Evolutionary conservation across 2,329 filamentous ascomycete species (phyloP), one percentile per base, ranked within the genome.

Genomic region (Botryotinia narcissicola): DNA sequence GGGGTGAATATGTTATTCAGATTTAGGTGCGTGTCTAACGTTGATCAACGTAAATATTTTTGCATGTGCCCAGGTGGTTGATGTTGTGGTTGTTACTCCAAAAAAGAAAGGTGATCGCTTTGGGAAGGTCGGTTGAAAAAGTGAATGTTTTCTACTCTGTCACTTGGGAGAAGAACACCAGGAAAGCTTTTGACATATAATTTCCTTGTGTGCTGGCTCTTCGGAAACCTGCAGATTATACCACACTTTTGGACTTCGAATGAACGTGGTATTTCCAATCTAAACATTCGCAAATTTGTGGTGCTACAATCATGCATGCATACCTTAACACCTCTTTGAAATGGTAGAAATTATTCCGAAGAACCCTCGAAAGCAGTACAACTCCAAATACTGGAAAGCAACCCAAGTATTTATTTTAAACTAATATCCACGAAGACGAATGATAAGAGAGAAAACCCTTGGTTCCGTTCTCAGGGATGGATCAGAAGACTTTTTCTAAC

Each of bases 221-320:
- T 57, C 73, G 74, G 69, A 70, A 68, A 67, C 29, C 40, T 74
- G 74, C 69, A 75, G 72, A 46, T 48, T 44, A 69, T 74, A 22
- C 61, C 44, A 73, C 64, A 35, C 42, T 46, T 25, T 57, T 37
- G 29, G 29, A 48, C 42, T 69, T 69, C 40, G 32, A 37, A 51
- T 14, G 32, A 69, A 73, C 42, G 71, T 73, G 63, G 63, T 69
- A 42, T 48, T 54, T n/a, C n/a, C 40, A 42, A 57, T 57, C 42
- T 63, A 44, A 54, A 20, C n/a, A 46, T 60, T 46, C 60, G 71
- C 54, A 68, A 51, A 61, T 68, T 69, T 69, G 71, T 14, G 29
- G 40, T 72, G 44, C 64, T 29, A 69, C 29, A 29, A 61, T 69
- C 46, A 51, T 60, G 35, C 42, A 59, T 51, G n/a, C 16, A 54